Evolutionary conservation across 768 basidiomycete genomes (phyloP).

Genomic region (Termitomyces eurrhizus): DNA sequence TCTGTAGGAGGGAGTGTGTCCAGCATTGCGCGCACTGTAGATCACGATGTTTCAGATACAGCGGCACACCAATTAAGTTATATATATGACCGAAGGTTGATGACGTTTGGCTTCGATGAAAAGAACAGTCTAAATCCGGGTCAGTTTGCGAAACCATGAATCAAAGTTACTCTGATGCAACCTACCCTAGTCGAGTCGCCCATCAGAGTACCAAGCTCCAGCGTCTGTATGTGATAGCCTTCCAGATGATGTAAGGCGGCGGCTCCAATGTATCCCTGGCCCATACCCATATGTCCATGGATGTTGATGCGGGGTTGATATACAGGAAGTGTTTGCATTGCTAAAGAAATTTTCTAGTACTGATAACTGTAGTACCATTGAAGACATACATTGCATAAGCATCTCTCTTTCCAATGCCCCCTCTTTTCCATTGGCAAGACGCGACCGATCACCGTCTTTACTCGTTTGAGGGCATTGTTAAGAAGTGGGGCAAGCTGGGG

Average conservation of each 20-base stretch:
- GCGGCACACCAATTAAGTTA: constrained; percentile 92
- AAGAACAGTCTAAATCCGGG: constrained; percentile 58
- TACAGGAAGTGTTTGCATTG: no score
- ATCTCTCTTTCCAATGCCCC: constrained; percentile 87
- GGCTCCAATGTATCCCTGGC: constrained; percentile 85
- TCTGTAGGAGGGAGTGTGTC: no score
- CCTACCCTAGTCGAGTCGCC: constrained; percentile 86
- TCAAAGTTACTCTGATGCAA: background rate
- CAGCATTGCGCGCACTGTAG: no score
- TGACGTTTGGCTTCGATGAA: constrained; percentile 97
- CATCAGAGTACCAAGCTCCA: constrained; percentile 87
- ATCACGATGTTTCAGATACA: constrained; percentile 77
- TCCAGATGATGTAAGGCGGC: constrained; percentile 92
- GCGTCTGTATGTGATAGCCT: constrained; percentile 91
- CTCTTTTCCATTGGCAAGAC: constrained; percentile 81
- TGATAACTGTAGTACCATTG: no score
- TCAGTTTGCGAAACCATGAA: background rate
- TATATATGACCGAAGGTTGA: constrained; percentile 93
- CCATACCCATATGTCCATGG: constrained; percentile 83
- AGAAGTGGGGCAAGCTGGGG: no score
- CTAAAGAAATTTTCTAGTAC: no score
- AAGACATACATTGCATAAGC: constrained; percentile 87
- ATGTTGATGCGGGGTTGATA: constrained; percentile 87
- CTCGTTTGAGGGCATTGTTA: constrained; percentile 58
- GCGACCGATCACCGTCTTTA: constrained; percentile 67